Evolutionary conservation across 345 rosid species (phyloP).

Genomic region (Adansonia digitata): DNA sequence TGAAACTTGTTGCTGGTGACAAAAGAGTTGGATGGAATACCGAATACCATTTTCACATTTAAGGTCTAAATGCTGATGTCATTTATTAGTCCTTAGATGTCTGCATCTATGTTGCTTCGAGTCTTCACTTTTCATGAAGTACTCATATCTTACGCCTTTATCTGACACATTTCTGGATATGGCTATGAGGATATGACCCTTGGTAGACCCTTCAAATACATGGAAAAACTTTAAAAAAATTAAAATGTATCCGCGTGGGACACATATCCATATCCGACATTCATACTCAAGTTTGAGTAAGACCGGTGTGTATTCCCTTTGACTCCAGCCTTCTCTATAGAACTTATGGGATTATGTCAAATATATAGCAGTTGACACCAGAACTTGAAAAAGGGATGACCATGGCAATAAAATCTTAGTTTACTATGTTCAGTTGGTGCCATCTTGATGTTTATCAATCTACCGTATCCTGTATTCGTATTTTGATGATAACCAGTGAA

Average conservation of each 20-base stretch:
- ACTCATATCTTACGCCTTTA: no score
- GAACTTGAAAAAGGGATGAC: neutral
- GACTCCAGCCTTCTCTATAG: neutral
- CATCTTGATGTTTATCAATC: neutral
- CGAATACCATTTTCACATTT: neutral
- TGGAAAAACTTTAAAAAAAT: no score
- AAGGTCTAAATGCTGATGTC: neutral
- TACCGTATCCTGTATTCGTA: neutral
- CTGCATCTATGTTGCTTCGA: no score
- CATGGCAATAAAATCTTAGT: neutral
- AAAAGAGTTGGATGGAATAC: neutral
- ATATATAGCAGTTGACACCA: neutral
- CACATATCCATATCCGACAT: no score
- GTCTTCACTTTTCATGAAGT: no score
- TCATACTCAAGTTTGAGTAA: no score
- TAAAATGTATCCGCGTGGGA: no score
- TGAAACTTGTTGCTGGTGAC: neutral
- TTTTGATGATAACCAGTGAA: neutral
- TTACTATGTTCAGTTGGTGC: neutral
- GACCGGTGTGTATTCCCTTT: neutral
- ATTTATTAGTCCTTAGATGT: neutral
- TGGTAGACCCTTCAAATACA: no score
- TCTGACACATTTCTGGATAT: no score
- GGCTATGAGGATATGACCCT: no score
- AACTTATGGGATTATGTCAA: neutral